Conservation (phyloP, 2,329 filamentous ascomycete species). For the Raffaelea arxii region DNA sequence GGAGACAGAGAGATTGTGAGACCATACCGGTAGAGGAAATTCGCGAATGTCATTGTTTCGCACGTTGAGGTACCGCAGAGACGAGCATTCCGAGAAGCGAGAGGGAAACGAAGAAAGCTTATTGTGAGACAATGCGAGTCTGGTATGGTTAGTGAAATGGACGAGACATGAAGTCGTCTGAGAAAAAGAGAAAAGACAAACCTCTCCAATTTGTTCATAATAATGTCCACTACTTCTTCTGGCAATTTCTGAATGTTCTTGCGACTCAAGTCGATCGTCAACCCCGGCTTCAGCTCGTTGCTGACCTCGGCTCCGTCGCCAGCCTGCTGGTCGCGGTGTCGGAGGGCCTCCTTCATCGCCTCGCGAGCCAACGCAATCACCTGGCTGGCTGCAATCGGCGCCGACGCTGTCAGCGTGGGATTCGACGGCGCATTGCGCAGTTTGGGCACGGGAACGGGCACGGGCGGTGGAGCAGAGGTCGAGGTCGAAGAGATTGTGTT, state of each 20-base stretch:
- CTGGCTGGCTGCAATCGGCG: constrained; percentile 48
- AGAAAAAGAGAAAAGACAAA: constrained; percentile 19
- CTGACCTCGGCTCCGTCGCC: constrained; percentile 50
- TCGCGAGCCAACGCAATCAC: constrained; percentile 57
- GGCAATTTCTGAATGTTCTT: constrained; percentile 63
- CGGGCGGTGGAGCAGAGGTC: no score
- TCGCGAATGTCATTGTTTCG: constrained; percentile 64
- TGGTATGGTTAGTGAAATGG: constrained; percentile 21
- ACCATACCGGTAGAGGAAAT: constrained; percentile 45
- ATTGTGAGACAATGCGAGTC: constrained; percentile 75
- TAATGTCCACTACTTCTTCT: constrained; percentile 65
- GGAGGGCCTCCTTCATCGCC: constrained; percentile 56
- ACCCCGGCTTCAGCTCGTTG: constrained; percentile 55
- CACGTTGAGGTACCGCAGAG: constrained; percentile 71
- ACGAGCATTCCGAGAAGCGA: constrained; percentile 66
- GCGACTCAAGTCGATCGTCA: constrained; percentile 70
- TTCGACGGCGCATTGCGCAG: constrained; percentile 27
- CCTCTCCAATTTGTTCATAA: constrained; percentile 66
- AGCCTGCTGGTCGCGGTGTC: constrained; percentile 55
- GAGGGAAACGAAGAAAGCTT: constrained; percentile 58
- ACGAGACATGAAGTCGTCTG: background rate
- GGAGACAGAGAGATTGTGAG: background rate
- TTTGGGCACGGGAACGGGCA: constrained; percentile 35
- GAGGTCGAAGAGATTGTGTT: no score
- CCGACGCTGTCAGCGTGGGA: constrained; percentile 36